A percentile compares a stretch with the other conserved stretches of the same genome.
These are phyloP conservation scores for Erythrobasidium yunnanense DNA, from an alignment of 768 basidiomycete species.

Conservation along the genomic window DNA sequence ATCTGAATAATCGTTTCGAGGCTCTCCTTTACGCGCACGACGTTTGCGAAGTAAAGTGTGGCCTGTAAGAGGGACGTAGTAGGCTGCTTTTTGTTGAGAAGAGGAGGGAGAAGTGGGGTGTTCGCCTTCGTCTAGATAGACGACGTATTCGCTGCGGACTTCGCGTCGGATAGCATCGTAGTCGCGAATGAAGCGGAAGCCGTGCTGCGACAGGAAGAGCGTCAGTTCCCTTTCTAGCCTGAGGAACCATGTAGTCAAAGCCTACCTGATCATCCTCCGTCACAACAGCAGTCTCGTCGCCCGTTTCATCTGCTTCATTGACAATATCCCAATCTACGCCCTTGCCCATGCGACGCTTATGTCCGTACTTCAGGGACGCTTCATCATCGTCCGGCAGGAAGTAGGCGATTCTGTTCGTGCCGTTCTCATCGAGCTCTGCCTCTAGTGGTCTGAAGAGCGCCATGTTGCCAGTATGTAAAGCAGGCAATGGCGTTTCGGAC, in stretches of 20 bases:
- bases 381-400: constrained; percentile 33
- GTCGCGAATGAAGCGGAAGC: constrained; percentile 25
- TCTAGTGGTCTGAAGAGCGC: constrained; percentile 30
- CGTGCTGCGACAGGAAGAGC: too few relatives aligned
- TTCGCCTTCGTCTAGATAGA: constrained; percentile 4
- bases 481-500: constrained; percentile 29
- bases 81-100: neutral
- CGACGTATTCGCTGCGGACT: constrained; percentile 2
- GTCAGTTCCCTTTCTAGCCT: too few relatives aligned
- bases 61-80: constrained; percentile 15
- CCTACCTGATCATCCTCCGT: neutral
- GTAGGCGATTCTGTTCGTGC: constrained; percentile 30
- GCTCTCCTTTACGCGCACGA: constrained; percentile 22
- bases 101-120: neutral
- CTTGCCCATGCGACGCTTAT: neutral
- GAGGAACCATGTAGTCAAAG: too few relatives aligned
- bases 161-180: constrained; percentile 21
- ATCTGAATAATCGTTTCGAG: constrained; percentile 15
- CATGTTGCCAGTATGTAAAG: constrained; percentile 4
- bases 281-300: neutral
- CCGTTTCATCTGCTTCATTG: neutral
- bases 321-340: constrained; percentile 6
- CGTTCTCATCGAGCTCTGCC: constrained; percentile 20
- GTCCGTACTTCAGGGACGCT: constrained; percentile 15
- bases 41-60: constrained; percentile 20